These are phyloP conservation scores for Roridomyces roridus DNA, from an alignment of 768 basidiomycete genomes.

Conservation along the genomic window DNA sequence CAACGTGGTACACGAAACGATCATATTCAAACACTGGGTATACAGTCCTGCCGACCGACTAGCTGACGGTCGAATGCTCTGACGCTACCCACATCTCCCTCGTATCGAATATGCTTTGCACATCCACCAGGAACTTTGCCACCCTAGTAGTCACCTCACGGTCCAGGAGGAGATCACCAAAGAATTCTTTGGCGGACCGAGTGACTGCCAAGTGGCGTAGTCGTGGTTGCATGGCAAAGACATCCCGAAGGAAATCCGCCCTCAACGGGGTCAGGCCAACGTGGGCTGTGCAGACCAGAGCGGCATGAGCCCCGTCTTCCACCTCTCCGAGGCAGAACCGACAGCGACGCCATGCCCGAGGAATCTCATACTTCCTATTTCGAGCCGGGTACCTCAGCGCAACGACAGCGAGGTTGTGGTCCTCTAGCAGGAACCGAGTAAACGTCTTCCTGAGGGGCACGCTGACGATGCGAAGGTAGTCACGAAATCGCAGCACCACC, in stretches of 20 bases:
- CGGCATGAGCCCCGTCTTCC: constrained; percentile 1
- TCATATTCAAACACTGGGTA: too few relatives aligned
- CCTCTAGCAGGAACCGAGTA: constrained; percentile 8
- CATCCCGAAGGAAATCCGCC: background rate
- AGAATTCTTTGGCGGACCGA: too few relatives aligned
- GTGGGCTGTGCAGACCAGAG: background rate
- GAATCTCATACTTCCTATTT: background rate
- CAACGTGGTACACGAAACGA: too few relatives aligned
- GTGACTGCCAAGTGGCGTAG: background rate
- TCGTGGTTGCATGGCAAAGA: background rate
- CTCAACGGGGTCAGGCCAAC: background rate
- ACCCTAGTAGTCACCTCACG: background rate
- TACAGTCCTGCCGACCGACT: too few relatives aligned
- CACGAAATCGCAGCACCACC: constrained; percentile 3
- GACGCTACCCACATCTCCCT: constrained; percentile 2
- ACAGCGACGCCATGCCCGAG: constrained; percentile 2
- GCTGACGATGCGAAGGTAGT: constrained; percentile 9
- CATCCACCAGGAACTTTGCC: background rate
- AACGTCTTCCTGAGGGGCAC: constrained; percentile 2
- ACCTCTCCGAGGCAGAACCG: background rate
- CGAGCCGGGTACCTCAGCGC: constrained; percentile 1
- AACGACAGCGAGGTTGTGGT: constrained; percentile 2
- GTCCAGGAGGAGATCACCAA: constrained; percentile 1
- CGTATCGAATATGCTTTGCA: background rate
- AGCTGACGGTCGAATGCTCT: background rate